Percentiles rank a stretch among this genome's conserved stretches.
These are phyloP conservation scores for Eucalyptus curtisii DNA, from an alignment of 345 rosid genomes.

Conservation along the genomic window DNA sequence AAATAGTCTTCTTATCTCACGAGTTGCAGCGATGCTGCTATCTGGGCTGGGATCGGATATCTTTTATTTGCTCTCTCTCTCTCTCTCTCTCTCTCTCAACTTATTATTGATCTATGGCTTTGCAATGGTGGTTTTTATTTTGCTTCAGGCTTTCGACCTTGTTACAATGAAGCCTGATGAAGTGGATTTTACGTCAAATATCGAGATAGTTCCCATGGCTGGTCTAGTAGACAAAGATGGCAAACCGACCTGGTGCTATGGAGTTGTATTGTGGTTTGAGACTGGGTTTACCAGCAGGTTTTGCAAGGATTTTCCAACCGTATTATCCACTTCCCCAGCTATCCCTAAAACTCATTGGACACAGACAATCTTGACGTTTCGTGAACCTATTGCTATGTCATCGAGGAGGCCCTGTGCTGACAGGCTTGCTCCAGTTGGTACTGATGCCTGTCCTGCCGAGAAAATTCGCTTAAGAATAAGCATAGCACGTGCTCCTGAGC, in stretches of 20 bases:
- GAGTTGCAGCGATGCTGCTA: background rate
- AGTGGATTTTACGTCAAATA: constrained; percentile 80
- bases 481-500: constrained; percentile 62
- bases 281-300: constrained; percentile 77
- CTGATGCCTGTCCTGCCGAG: constrained; percentile 43
- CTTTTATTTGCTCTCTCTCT: background rate
- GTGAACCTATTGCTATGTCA: constrained; percentile 61
- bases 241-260: constrained; percentile 40
- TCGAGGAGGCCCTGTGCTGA: constrained; percentile 4
- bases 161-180: constrained; percentile 77
- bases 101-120: background rate
- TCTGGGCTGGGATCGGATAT: background rate
- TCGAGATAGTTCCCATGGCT: constrained; percentile 23
- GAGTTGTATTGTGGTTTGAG: constrained; percentile 86
- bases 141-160: constrained; percentile 64
- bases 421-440: constrained; percentile 32
- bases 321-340: constrained; percentile 77
- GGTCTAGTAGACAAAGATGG: background rate
- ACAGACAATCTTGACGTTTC: constrained; percentile 77
- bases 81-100: background rate
- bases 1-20: background rate
- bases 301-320: constrained; percentile 74
- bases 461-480: constrained; percentile 62
- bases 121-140: background rate
- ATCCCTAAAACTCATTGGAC: constrained; percentile 87